Conservation (phyloP, 2,329 filamentous ascomycete genomes). For the Hypoxylon sp. region DNA sequence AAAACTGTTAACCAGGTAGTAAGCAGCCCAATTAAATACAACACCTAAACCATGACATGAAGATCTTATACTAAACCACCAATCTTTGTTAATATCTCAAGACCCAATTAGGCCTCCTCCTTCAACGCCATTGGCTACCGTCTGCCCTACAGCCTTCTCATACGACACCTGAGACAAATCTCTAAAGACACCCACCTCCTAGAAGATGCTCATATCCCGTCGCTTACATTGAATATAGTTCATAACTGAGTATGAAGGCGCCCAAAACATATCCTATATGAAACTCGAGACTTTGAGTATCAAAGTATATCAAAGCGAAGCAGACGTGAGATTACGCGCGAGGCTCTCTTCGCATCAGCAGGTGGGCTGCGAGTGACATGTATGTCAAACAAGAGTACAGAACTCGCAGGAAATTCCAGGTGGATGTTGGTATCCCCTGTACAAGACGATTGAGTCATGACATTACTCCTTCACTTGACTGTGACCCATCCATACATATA, state of each 20-base stretch:
- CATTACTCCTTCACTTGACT: not conserved
- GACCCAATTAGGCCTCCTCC: slow-evolving; percentile 31
- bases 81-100: slow-evolving; percentile 6
- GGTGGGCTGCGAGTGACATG: not conserved
- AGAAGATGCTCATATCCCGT: not conserved
- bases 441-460: not conserved
- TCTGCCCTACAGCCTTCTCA: not conserved
- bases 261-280: not conserved
- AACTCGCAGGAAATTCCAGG: not conserved
- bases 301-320: too few species aligned
- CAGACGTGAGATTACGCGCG: not conserved
- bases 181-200: too few species aligned
- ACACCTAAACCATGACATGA: not conserved
- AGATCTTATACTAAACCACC: not conserved
- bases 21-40: not conserved
- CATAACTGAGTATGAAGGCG: not conserved
- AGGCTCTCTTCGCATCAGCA: not conserved
- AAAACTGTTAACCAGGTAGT: not conserved
- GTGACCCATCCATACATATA: too few species aligned
- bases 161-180: not conserved
- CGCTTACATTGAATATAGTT: not conserved
- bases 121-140: slow-evolving; percentile 30
- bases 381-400: not conserved
- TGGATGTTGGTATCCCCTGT: not conserved
- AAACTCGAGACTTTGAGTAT: not conserved